Evolutionary conservation across 148 eudicot genomes (phyloP), one percentile per base, ranked within the genome.

Genomic region (Nepenthes mirabilis): DNA sequence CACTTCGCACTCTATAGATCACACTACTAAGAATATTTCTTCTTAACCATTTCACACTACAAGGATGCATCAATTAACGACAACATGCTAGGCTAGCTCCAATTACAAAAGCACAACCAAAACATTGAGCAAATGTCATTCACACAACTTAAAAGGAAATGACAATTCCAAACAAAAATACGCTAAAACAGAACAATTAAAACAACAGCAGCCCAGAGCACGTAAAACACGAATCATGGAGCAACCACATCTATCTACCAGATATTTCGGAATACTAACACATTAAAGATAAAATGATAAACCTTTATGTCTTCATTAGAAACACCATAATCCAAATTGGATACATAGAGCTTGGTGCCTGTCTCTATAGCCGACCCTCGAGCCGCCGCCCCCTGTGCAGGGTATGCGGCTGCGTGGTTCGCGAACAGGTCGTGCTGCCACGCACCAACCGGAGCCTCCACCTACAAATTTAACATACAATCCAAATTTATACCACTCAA

Each of bases 271-370:
- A 23, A 23, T 23, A 52, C 6, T 14, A 5, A 6, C 4, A 12
- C 9, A 52, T 14, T 6, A 52, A 52, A 11, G 5, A 55, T 5
- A 14, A 6, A 33, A 55, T 14, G 35, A 13, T 1, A 6, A 50
- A 91, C 99, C 99, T 93, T 93, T 48, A 93, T 76, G 59, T 93
- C 96, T 50, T 88, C 95, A 47, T 77, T 84, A 33, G 99, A 86
- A 37, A 93, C 99, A 3, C 96, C 95, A 45, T 89, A 89, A 51
- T 93, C 99, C 69, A 93, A 67, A 58, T 93, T 93, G 8, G 96
- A 89, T 57, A 93, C 70, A 62, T 83, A 89, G 7, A 93, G 90
- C 85, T 93, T 93, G 36, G 91, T 86, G 57, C 95, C 98, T 1
- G 91, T 82, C 68, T 93, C 95, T 50, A 93, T 80, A 1, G 81